Evolutionary conservation across 805 yeast species (phyloP).

Genomic region (Saturnispora diversa): DNA sequence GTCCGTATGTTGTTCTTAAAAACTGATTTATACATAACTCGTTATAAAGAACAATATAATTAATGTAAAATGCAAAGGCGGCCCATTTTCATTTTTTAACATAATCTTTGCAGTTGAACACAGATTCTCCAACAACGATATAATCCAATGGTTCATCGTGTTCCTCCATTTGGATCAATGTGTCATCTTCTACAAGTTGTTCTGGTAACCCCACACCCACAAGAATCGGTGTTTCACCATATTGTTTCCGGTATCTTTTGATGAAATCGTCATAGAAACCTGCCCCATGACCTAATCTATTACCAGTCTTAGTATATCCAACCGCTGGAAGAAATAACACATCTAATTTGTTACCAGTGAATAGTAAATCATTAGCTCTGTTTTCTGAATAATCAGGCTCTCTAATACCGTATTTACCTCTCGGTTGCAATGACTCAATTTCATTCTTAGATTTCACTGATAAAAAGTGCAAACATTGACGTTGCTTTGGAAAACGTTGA

Average conservation of each 20-base stretch:
- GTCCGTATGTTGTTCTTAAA: not conserved
- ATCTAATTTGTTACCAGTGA: slow-evolving; percentile 38
- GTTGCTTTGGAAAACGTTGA: slow-evolving; percentile 25
- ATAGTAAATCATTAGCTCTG: slow-evolving; percentile 20
- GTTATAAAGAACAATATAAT: not conserved
- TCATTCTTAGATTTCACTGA: slow-evolving; percentile 35
- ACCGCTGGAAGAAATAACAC: slow-evolving; percentile 79
- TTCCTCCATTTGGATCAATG: slow-evolving; percentile 42
- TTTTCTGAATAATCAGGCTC: slow-evolving; percentile 46
- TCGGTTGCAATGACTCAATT: slow-evolving; percentile 45
- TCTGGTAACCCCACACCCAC: slow-evolving; percentile 61
- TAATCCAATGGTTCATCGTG: slow-evolving; percentile 59
- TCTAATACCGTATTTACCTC: slow-evolving; percentile 55
- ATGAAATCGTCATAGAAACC: slow-evolving; percentile 85
- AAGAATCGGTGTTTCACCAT: slow-evolving; percentile 33
- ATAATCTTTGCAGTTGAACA: slow-evolving; percentile 12
- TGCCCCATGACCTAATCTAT: slow-evolving; percentile 83
- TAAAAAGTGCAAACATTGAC: slow-evolving; percentile 50
- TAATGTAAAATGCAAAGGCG: not conserved
- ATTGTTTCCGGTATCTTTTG: slow-evolving; percentile 35
- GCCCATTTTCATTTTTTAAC: not conserved
- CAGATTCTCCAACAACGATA: slow-evolving; percentile 37
- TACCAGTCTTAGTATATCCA: slow-evolving; percentile 47
- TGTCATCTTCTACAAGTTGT: slow-evolving; percentile 41
- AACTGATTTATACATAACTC: not conserved